A percentile compares a stretch with the other conserved stretches of the same genome.
Evolutionary conservation across 2,329 filamentous ascomycete species (phyloP).

Genomic region (Microcyclospora tardicrescens): DNA sequence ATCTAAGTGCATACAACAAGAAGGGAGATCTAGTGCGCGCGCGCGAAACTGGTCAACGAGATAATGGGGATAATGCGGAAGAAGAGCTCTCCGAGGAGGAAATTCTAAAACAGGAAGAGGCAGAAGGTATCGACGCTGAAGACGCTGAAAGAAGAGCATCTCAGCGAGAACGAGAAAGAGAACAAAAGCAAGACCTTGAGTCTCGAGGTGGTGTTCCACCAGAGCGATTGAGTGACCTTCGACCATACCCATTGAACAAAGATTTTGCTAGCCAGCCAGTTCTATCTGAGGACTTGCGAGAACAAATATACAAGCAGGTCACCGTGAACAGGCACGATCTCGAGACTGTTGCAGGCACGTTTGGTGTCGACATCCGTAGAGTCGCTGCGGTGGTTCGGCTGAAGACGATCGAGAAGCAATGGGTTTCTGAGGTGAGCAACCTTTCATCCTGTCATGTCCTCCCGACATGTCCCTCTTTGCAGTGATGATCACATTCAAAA

Average conservation of each 20-base stretch:
- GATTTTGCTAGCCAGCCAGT: constrained; percentile 59
- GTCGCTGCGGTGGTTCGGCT: constrained; percentile 76
- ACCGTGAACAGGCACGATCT: constrained; percentile 54
- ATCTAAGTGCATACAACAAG: constrained; percentile 41
- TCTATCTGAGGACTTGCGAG: constrained; percentile 57
- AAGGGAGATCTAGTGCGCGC: constrained; percentile 34
- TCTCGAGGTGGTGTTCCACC: constrained; percentile 12
- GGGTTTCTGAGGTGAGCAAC: constrained; percentile 68
- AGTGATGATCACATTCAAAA: constrained; percentile 61
- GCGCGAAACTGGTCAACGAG: background rate
- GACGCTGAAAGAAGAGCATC: constrained; percentile 8
- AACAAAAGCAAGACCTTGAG: constrained; percentile 11
- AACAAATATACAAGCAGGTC: constrained; percentile 60
- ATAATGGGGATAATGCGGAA: constrained; percentile 1
- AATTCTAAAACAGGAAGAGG: constrained; percentile 20
- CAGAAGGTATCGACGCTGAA: constrained; percentile 11
- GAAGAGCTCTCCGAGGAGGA: constrained; percentile 8
- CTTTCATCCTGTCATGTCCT: constrained; percentile 29
- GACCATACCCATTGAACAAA: constrained; percentile 63
- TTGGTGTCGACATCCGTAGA: constrained; percentile 67
- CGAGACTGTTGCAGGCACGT: constrained; percentile 62
- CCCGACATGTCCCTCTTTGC: constrained; percentile 7
- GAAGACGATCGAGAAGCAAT: constrained; percentile 73
- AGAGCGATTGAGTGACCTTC: constrained; percentile 21
- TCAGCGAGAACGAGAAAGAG: constrained; percentile 6